phyloP scores from a whole-genome alignment of 352 stramenopile species.

The Lagenidium giganteum region DNA sequence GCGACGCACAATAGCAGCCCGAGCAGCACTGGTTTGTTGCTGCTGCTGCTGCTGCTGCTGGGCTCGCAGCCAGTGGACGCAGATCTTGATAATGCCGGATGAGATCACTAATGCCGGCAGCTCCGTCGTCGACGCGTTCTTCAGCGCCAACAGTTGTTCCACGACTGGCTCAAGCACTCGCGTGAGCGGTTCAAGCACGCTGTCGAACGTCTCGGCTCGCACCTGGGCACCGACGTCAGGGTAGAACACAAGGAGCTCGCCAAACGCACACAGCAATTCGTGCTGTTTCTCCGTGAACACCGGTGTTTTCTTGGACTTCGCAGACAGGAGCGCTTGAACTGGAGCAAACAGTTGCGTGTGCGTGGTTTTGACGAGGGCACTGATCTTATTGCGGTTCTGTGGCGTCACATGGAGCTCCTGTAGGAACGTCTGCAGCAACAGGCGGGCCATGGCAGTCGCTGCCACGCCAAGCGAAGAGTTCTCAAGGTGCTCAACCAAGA shows the following conservation, averaged over 20 bases:
- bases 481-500: conserved; percentile 41
- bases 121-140: too few relatives aligned
- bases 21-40: conserved; percentile 4
- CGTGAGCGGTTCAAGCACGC: conserved; percentile 27
- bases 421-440: conserved; percentile 58
- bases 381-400: conserved; percentile 45
- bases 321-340: too few relatives aligned
- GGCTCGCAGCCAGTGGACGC: conserved; percentile 41
- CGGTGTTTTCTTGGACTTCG: too few relatives aligned
- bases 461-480: too few relatives aligned
- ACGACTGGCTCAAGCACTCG: conserved; percentile 22
- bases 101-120: too few relatives aligned
- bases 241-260: conserved; percentile 62
- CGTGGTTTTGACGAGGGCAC: conserved; percentile 28
- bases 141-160: conserved; percentile 21
- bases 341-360: conserved; percentile 34
- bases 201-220: conserved; percentile 30
- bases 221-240: conserved; percentile 23
- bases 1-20: too few relatives aligned
- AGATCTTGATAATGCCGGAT: conserved; percentile 63
- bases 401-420: conserved; percentile 64
- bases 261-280: conserved; percentile 51
- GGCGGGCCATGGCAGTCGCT: conserved; percentile 31
- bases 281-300: conserved; percentile 27
- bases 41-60: conserved; percentile 9